Base-by-base conservation (phyloP, 306 rosid genomes). In the Sophora flavescens region DNA sequence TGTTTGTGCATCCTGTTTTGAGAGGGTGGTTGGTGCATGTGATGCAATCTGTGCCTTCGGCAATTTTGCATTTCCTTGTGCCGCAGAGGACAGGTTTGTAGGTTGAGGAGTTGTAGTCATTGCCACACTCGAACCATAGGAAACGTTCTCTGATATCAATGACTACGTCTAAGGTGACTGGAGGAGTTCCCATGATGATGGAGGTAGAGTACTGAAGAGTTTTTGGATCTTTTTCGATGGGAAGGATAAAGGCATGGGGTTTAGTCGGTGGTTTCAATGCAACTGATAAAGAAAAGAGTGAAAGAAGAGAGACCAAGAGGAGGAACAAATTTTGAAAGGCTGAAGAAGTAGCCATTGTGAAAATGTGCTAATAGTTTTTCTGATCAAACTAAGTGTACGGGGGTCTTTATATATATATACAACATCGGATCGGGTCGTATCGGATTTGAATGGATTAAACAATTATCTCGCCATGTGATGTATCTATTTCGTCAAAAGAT, bases 121-220 rank as follows among this genome's bases (percentile, higher is more conserved):
- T 12, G 63, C 41, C 78, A 54, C 86, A 83, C 22, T 75, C 82
- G 26, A 80, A 84, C 81, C 86, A 81, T 0, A 83, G 66, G 60
- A 80, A 83, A 15, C 78, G 70, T 38, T 80, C 90, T 3, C 80
- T 70, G 8, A 86, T 62, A 41, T 86, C 84, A 6, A 83, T 70
- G 26, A 60, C 78, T 0, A 77, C 36, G 18, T 75, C 52, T 11
- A 78, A 11, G 4, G 6, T 3, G 8, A 8, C 5, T 8, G 41
- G 11, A 16, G 90, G 87, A 42, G 86, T 81, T 10, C 87, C 90
- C 62, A 81, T 58, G 7, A 18, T 2, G 9, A 84, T 33, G 2
- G 62, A 69, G 13, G 86, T 61, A 22, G 72, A 69, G 85, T 80
- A 81, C 16, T 86, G 85, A 54, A 48, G 82, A 47, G 82, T 83